A percentile compares a stretch with the other conserved stretches of the same genome.
These are phyloP conservation scores for Rubia peregrina DNA, from an alignment of 305 asterid genomes.

Conservation along the genomic window DNA sequence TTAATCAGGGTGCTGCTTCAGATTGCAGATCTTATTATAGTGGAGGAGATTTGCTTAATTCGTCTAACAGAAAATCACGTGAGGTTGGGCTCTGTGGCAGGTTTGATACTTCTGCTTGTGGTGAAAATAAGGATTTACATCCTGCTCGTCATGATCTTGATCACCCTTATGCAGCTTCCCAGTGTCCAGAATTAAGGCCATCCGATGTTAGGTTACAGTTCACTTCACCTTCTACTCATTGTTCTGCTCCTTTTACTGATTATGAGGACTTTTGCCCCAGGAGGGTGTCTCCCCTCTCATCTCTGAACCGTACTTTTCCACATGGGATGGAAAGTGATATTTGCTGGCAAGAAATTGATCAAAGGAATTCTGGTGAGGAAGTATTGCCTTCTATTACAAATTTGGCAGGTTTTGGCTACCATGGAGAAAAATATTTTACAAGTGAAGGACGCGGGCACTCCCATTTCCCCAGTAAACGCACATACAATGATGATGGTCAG, in stretches of 20 bases:
- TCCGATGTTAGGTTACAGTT: slow-evolving; percentile 24
- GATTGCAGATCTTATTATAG: slow-evolving; percentile 27
- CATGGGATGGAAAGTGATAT: slow-evolving; percentile 23
- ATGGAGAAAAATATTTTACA: slow-evolving; percentile 26
- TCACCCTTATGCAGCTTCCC: slow-evolving; percentile 19
- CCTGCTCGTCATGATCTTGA: slow-evolving; percentile 18
- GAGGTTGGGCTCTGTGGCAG: slow-evolving; percentile 27
- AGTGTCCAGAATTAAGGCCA: slow-evolving; percentile 23
- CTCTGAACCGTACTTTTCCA: slow-evolving; percentile 18
- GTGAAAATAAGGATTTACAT: slow-evolving; percentile 16
- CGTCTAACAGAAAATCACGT: slow-evolving; percentile 22
- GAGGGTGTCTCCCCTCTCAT: slow-evolving; percentile 22
- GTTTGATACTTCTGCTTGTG: slow-evolving; percentile 23
- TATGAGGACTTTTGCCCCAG: background rate
- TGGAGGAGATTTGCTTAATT: slow-evolving; percentile 23
- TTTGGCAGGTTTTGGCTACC: slow-evolving; percentile 10
- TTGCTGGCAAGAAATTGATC: slow-evolving; percentile 24
- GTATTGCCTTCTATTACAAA: slow-evolving; percentile 19
- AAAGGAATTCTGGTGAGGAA: slow-evolving; percentile 19
- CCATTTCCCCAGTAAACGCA: slow-evolving; percentile 14
- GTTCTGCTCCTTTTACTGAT: background rate
- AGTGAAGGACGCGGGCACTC: slow-evolving; percentile 17
- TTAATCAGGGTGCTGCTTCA: slow-evolving; percentile 23
- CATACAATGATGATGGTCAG: slow-evolving; percentile 17
- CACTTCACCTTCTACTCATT: slow-evolving; percentile 12